These are phyloP conservation scores for Violaceomyces palustris DNA, from an alignment of 1,284 basidiomycete species.

Conservation along the genomic window DNA sequence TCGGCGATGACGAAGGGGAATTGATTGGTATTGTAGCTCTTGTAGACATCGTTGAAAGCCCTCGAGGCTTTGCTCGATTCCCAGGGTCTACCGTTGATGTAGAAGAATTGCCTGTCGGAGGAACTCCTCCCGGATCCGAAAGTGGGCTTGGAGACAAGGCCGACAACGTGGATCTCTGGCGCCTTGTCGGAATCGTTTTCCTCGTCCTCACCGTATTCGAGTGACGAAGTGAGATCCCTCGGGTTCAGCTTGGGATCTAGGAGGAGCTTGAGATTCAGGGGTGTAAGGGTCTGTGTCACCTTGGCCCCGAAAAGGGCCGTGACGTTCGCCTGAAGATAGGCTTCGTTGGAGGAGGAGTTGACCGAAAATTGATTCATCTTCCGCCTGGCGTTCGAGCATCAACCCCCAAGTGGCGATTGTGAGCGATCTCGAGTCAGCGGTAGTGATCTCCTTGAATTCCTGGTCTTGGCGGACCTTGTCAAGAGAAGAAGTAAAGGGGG, in stretches of 20 bases:
- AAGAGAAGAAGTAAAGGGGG: no score
- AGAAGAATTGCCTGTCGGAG: constrained; percentile 87
- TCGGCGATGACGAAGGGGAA: constrained; percentile 76
- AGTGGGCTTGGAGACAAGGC: constrained; percentile 73
- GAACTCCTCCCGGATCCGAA: constrained; percentile 61
- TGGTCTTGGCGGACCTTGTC: no score
- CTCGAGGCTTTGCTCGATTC: constrained; percentile 55
- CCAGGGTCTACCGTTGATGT: constrained; percentile 87
- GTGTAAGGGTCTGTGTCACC: constrained; percentile 68
- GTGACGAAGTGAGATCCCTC: not conserved
- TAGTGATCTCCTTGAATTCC: no score
- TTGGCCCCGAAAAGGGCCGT: constrained; percentile 80
- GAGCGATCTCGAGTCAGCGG: no score
- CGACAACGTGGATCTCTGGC: constrained; percentile 54
- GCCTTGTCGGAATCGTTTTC: not conserved
- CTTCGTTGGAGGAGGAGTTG: constrained; percentile 61
- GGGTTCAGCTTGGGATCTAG: not conserved
- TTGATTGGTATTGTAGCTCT: constrained; percentile 34
- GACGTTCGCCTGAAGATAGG: constrained; percentile 62
- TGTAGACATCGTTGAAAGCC: constrained; percentile 49
- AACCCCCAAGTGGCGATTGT: no score
- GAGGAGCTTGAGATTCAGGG: constrained; percentile 60
- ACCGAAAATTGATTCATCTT: constrained; percentile 71
- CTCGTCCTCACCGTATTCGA: not conserved
- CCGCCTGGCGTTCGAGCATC: no score